A percentile compares a stretch with the other conserved stretches of the same genome.
Evolutionary conservation across 805 yeast genomes (phyloP).

Genomic region (Nematodospora valgi): DNA sequence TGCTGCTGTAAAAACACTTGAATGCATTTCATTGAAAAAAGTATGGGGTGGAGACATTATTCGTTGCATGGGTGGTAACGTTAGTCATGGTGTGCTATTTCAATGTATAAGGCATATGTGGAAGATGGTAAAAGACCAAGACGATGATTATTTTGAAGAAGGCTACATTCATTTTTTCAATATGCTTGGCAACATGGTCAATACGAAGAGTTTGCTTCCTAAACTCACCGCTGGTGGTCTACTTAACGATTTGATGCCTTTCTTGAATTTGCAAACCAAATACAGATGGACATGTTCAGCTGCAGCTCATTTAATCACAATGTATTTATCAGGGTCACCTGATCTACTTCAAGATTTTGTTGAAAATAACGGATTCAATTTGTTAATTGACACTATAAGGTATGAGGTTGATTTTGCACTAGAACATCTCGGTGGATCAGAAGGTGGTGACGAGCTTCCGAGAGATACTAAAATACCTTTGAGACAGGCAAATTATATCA

Average conservation of each 20-base stretch:
- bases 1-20: constrained; percentile 64
- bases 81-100: constrained; percentile 78
- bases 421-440: constrained; percentile 55
- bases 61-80: constrained; percentile 78
- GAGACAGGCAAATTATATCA: constrained; percentile 50
- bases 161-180: constrained; percentile 57
- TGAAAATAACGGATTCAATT: constrained; percentile 60
- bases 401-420: constrained; percentile 65
- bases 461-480: constrained; percentile 49
- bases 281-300: constrained; percentile 59
- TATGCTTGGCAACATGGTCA: constrained; percentile 59
- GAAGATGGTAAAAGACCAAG: constrained; percentile 44
- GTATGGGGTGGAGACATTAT: constrained; percentile 75
- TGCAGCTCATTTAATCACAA: constrained; percentile 56
- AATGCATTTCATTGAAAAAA: constrained; percentile 62
- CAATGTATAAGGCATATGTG: constrained; percentile 66
- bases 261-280: constrained; percentile 50
- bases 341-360: constrained; percentile 63
- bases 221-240: constrained; percentile 74
- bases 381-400: constrained; percentile 56
- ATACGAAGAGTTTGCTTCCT: constrained; percentile 50
- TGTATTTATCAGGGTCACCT: constrained; percentile 38
- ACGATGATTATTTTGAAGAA: constrained; percentile 25
- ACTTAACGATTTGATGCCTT: constrained; percentile 59
- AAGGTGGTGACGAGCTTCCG: constrained; percentile 56